phyloP scores from a whole-genome alignment of 352 stramenopile genomes.

The Peronosclerospora sorghi region DNA sequence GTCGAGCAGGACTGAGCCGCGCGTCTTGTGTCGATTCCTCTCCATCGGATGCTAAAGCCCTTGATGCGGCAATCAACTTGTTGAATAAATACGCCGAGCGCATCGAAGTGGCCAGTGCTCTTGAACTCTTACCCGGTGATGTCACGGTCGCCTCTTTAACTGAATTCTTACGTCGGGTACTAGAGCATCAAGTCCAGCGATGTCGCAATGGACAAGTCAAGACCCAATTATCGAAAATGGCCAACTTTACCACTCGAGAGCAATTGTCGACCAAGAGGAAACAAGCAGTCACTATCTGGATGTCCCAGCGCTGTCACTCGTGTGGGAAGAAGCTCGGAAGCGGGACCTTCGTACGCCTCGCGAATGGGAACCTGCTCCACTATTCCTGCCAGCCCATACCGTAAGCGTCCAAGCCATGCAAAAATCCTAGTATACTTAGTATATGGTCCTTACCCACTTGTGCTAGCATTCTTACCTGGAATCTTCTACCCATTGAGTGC shows the following conservation, averaged over 20 bases:
- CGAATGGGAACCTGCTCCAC: constrained; percentile 46
- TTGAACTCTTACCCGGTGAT: constrained; percentile 59
- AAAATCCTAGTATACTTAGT: too few relatives aligned
- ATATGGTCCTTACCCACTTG: too few relatives aligned
- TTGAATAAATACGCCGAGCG: constrained; percentile 76
- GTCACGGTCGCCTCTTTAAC: constrained; percentile 36
- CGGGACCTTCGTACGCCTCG: constrained; percentile 61
- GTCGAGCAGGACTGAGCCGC: constrained; percentile 8
- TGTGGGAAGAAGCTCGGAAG: constrained; percentile 62
- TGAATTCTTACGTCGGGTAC: constrained; percentile 57
- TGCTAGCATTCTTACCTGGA: constrained; percentile 9
- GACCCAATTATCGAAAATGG: constrained; percentile 82
- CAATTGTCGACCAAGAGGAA: constrained; percentile 55
- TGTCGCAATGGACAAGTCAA: constrained; percentile 76
- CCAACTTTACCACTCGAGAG: constrained; percentile 73
- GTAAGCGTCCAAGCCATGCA: constrained; percentile 3
- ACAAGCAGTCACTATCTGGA: constrained; percentile 61
- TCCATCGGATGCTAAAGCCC: constrained; percentile 20
- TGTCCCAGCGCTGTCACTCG: constrained; percentile 55
- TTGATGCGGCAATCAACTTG: constrained; percentile 57
- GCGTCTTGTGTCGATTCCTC: constrained; percentile 1
- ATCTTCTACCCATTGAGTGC: too few relatives aligned
- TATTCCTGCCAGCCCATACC: constrained; percentile 57
- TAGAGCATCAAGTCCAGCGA: constrained; percentile 66
- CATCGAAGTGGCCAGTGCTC: constrained; percentile 66